These are phyloP conservation scores for Erodium texanum DNA, from an alignment of 441 rosid species.

Conservation along the genomic window DNA sequence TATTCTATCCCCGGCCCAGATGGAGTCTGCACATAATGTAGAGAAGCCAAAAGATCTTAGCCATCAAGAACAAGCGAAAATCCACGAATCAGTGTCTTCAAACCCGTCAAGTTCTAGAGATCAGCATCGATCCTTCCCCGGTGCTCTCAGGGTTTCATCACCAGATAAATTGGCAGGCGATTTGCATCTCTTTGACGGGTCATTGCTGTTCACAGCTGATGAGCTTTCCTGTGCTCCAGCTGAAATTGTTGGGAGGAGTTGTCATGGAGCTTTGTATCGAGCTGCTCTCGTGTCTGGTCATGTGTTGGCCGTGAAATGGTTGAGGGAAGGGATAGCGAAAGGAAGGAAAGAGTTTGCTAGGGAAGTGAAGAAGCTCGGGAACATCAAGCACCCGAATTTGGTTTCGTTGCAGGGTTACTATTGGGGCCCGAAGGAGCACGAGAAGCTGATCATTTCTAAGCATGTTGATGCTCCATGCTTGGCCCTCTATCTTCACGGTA, in stretches of 20 bases:
- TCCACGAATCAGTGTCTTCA: conserved; percentile 46
- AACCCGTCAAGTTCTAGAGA: conserved; percentile 33
- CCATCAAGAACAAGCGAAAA: conserved; percentile 8
- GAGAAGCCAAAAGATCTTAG: conserved; percentile 21
- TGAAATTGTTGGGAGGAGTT: conserved; percentile 60
- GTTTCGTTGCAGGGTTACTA: conserved; percentile 73
- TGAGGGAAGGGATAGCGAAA: conserved; percentile 60
- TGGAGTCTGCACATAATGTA: too few species aligned
- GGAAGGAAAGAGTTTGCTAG: conserved; percentile 54
- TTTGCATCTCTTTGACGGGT: conserved; percentile 44
- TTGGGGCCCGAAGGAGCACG: conserved; percentile 82
- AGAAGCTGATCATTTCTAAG: conserved; percentile 62
- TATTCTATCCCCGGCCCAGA: too few species aligned
- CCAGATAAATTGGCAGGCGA: conserved; percentile 51
- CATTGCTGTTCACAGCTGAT: conserved; percentile 44
- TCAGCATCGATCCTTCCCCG: conserved; percentile 15
- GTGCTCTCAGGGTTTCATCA: conserved; percentile 24
- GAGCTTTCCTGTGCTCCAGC: conserved; percentile 64
- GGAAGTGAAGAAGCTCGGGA: conserved; percentile 61
- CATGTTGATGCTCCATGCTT: conserved; percentile 52
- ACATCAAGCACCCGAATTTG: conserved; percentile 65
- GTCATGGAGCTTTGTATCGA: conserved; percentile 52
- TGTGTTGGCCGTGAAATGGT: conserved; percentile 52
- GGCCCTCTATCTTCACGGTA: conserved; percentile 78
- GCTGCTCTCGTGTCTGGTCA: conserved; percentile 45